These are phyloP conservation scores for Salvia miltiorrhiza DNA, from an alignment of 257 asterid genomes.

Conservation along the genomic window DNA sequence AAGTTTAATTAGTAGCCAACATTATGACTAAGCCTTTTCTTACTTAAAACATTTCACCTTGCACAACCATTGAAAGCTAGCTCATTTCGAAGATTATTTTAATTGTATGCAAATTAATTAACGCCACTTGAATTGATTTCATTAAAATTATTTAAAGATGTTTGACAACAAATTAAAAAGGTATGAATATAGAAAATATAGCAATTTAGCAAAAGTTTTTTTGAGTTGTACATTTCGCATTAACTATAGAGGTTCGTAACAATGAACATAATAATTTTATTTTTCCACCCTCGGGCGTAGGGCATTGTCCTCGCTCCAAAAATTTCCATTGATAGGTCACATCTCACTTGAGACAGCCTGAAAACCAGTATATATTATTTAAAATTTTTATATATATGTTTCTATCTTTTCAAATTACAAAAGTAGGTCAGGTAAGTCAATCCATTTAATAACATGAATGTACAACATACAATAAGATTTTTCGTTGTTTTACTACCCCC, in stretches of 20 bases:
- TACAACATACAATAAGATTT: neutral
- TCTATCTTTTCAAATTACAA: neutral
- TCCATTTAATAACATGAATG: neutral
- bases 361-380: neutral
- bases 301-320: slow-evolving; percentile 13
- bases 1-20: too few relatives aligned
- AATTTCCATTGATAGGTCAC: slow-evolving; percentile 22
- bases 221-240: slow-evolving; percentile 18
- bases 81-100: too few relatives aligned
- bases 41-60: too few relatives aligned
- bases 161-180: too few relatives aligned
- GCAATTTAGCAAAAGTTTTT: neutral
- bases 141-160: too few relatives aligned
- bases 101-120: too few relatives aligned
- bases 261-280: slow-evolving; percentile 8
- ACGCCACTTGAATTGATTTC: neutral
- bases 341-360: slow-evolving; percentile 20
- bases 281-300: slow-evolving; percentile 22
- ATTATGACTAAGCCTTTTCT: too few relatives aligned
- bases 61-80: too few relatives aligned
- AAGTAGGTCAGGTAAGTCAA: neutral
- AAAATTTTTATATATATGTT: neutral
- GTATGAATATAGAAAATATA: too few relatives aligned
- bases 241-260: neutral
- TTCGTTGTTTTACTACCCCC: too few relatives aligned